Evolutionary conservation across 176 grass and related monocot genomes (phyloP), one percentile per base, ranked within the genome.

Genomic region (Metroxylon sagu): DNA sequence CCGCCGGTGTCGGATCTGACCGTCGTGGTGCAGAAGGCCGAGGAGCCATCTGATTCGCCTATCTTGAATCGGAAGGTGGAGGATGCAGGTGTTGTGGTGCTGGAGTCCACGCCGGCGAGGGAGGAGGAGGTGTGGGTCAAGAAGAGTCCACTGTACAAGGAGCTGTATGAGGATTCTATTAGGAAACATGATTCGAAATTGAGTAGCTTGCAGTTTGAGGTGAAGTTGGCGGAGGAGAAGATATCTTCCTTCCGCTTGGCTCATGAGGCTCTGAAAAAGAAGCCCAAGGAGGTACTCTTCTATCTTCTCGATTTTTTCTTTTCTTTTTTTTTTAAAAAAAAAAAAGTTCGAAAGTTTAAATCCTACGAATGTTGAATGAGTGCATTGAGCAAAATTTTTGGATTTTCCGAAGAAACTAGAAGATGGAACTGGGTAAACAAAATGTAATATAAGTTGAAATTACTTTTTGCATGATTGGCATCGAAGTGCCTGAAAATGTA

Each of bases 121-220:
- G 71, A 25, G 19, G 70, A 7, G 57, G 62, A 61, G 5, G 53
- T 51, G 5, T 18, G 4, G 16, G 71, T 12, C 51, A 59, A 52
- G 48, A 76, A 53, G 54, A 26, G 65, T 56, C 82, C 82, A 26
- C n/a, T 73, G 30, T 82, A 85, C 62, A 79, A 62, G 70, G 65
- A 82, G 51, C 52, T 85, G 27, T 67, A 85, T 25, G 52, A 70
- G 59, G 82, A 73, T 0, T 90, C 87, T 30, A 50, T 26, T 10
- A 69, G 71, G 68, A 72, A 48, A 53, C 75, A 70, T 17, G 72
- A 90, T 25, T 35, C 61, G 8, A 90, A n/a, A 75, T 66, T 82
- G 19, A 76, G 66, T 26, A 60, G 26, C 25, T 57, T 85, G 5
- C 68, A 74, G 18, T 81, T 85, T 6, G 82, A 90, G 52, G 60